Evolutionary conservation across 257 asterid genomes (phyloP), one percentile per base, ranked within the genome.

Genomic region (Lantana camara): DNA sequence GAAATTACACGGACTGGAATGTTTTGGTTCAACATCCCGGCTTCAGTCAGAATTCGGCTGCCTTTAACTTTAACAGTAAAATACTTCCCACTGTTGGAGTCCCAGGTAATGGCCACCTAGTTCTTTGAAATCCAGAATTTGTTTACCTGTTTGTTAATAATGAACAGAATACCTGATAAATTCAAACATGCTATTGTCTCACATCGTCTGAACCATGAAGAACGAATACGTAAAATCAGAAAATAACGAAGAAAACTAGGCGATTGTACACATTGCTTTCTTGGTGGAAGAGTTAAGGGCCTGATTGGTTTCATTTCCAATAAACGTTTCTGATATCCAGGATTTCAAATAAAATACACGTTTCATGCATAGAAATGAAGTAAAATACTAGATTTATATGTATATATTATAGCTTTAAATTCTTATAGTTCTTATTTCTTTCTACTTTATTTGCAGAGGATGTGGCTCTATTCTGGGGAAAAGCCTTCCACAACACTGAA

Each of bases 401-500:
- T n/a, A n/a, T n/a, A n/a, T n/a, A n/a, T n/a, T n/a, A n/a, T n/a
- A n/a, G n/a, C n/a, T n/a, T n/a, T n/a, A n/a, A n/a, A n/a, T n/a
- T n/a, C n/a, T n/a, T n/a, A 45, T 15, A 27, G 32, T 27, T 27
- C 4, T 27, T 2, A 5, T 2, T 27, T 27, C 5, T 2, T 27
- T 27, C 32, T 5, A 2, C 4, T 27, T 30, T 35, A 3, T 9
- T 42, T 67, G 90, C 89, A 87, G 95, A 80, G 60, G 88, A 84
- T 63, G 85, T 71, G 30, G 88, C 86, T 44, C 79, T 88, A 0
- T 80, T 88, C 58, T 85, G 94, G 96, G 96, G 94, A 7, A 67
- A 81, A 51, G 73, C 75, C 0, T 83, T 57, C 58, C 24, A 69
- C 73, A 88, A 85, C 67, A 57, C 60, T 11, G 68, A 74, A 23